Evolutionary conservation across 306 rosid genomes (phyloP).

Genomic region (Dalbergia cultrata): DNA sequence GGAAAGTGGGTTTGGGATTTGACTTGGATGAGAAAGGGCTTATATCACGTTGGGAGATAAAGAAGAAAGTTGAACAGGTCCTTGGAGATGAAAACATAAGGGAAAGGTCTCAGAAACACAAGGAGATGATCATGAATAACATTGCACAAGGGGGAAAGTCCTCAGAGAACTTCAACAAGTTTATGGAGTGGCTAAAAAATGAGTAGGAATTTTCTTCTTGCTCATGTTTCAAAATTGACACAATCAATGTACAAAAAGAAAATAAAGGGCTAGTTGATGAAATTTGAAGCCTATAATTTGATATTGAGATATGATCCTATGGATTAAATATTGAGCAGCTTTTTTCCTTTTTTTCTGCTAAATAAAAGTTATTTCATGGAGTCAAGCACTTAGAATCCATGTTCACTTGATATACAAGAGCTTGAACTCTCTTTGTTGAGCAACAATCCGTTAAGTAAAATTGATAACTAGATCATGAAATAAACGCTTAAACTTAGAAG

Average conservation of each 20-base stretch:
- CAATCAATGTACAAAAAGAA: no score
- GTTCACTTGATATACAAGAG: background rate
- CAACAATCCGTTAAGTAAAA: no score
- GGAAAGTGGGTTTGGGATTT: constrained; percentile 47
- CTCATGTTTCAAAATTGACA: background rate
- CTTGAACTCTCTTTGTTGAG: no score
- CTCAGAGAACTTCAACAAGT: constrained; percentile 13
- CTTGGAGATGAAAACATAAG: constrained; percentile 41
- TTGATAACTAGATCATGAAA: no score
- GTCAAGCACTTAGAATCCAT: background rate
- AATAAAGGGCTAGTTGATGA: background rate
- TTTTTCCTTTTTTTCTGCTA: background rate
- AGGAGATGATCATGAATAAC: constrained; percentile 14
- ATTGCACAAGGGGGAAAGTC: constrained; percentile 6
- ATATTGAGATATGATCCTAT: background rate
- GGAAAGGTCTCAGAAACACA: constrained; percentile 36
- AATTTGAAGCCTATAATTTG: background rate
- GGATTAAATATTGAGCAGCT: background rate
- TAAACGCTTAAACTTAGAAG: no score
- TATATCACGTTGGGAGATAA: constrained; percentile 42
- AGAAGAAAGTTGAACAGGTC: constrained; percentile 48
- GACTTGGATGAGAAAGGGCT: constrained; percentile 45
- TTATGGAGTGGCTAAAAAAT: constrained; percentile 11
- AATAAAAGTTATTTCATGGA: no score
- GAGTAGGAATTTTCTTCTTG: background rate